Evolutionary conservation across 371 early-diverging fungal genomes (phyloP).

Genomic region (Mycotypha africana): DNA sequence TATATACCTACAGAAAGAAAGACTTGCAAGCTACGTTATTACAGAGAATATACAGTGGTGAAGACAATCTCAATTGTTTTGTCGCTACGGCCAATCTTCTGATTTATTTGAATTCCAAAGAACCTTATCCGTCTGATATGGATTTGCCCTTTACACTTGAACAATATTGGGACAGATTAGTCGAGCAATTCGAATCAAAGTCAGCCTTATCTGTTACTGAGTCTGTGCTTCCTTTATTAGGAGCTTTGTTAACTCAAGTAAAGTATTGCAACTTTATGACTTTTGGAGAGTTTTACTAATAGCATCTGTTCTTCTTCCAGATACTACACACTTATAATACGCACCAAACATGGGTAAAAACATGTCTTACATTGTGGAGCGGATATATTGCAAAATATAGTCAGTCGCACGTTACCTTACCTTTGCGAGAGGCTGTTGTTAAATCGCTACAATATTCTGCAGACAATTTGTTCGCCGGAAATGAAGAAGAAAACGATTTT

Average conservation of each 20-base stretch:
- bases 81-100: slow-evolving; percentile 42
- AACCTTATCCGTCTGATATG: slow-evolving; percentile 28
- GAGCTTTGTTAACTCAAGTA: slow-evolving; percentile 41
- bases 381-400: slow-evolving; percentile 39
- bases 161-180: slow-evolving; percentile 34
- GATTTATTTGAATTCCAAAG: slow-evolving; percentile 19
- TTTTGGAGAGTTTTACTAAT: too few species aligned
- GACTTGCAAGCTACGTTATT: slow-evolving; percentile 37
- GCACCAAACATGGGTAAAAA: slow-evolving; percentile 14
- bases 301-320: too few species aligned
- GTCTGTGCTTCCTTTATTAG: slow-evolving; percentile 38
- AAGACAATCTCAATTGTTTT: slow-evolving; percentile 49
- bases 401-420: slow-evolving; percentile 43
- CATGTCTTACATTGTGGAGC: slow-evolving; percentile 46
- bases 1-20: slow-evolving; percentile 15
- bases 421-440: slow-evolving; percentile 53
- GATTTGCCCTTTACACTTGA: slow-evolving; percentile 25
- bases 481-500: neutral
- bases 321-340: too few species aligned
- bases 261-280: too few species aligned
- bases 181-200: slow-evolving; percentile 22
- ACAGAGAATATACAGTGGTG: slow-evolving; percentile 42
- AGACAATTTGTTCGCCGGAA: slow-evolving; percentile 21
- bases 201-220: slow-evolving; percentile 33
- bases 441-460: slow-evolving; percentile 45